Conservation (phyloP, 164 flowering plant species). For the Nymphaea thermarum region DNA sequence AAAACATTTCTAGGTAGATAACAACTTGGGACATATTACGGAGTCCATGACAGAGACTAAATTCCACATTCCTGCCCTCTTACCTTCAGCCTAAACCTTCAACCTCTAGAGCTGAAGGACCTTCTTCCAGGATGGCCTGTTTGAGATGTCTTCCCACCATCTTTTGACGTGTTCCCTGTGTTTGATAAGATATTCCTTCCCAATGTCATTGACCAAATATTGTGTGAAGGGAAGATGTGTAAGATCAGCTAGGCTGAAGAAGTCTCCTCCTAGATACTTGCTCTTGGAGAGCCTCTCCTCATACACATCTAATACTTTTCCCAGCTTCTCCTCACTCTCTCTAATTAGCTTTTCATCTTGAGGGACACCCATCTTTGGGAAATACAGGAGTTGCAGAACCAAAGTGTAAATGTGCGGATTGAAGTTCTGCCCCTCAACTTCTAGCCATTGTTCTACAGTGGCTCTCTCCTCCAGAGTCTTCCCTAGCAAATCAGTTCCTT, state of each 20-base stretch:
- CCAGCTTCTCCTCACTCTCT: constrained; percentile 36
- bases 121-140: constrained; percentile 19
- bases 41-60: no score
- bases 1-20: no score
- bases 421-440: constrained; percentile 27
- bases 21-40: no score
- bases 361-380: constrained; percentile 15
- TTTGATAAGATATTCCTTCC: constrained; percentile 28
- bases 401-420: constrained; percentile 21
- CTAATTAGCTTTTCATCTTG: constrained; percentile 16
- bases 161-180: constrained; percentile 38
- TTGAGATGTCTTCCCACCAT: constrained; percentile 37
- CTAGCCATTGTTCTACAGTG: constrained; percentile 35
- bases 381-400: constrained; percentile 17
- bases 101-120: constrained; percentile 5
- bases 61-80: no score
- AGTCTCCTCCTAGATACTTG: constrained; percentile 56
- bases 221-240: constrained; percentile 37
- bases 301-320: constrained; percentile 32
- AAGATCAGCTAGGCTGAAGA: constrained; percentile 50
- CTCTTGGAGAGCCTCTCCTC: constrained; percentile 36
- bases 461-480: constrained; percentile 29
- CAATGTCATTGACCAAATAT: constrained; percentile 19
- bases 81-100: background rate
- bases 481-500: constrained; percentile 34